Evolutionary conservation across 768 basidiomycete genomes (phyloP).

Genomic region (Amanita pseudoporphyria): DNA sequence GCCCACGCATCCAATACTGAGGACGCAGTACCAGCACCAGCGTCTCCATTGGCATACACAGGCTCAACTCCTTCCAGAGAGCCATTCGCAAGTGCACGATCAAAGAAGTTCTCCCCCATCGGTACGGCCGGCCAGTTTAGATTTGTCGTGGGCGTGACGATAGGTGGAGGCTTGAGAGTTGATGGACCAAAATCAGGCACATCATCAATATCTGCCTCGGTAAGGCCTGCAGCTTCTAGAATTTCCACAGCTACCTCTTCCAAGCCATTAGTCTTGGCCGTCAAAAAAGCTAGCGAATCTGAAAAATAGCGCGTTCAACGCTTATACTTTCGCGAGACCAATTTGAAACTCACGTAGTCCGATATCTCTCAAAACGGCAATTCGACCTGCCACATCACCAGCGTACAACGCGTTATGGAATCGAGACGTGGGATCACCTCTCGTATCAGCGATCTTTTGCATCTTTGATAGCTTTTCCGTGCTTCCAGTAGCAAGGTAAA

Average conservation of each 20-base stretch:
- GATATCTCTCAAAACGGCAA: conserved; percentile 83
- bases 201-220: conserved; percentile 80
- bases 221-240: conserved; percentile 83
- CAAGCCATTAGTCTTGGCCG: conserved; percentile 91
- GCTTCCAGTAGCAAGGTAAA: conserved; percentile 91
- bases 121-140: conserved; percentile 81
- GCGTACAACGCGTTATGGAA: conserved; percentile 98
- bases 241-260: conserved; percentile 87
- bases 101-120: conserved; percentile 87
- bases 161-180: conserved; percentile 64
- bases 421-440: conserved; percentile 95
- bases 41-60: conserved; percentile 64
- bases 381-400: conserved; percentile 78
- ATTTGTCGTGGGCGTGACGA: conserved; percentile 66
- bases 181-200: conserved; percentile 64
- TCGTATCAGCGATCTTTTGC: conserved; percentile 94
- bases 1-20: conserved; percentile 82
- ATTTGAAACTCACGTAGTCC: conserved; percentile 67
- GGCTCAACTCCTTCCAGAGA: conserved; percentile 60
- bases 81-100: conserved; percentile 84
- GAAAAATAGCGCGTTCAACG: neutral
- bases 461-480: conserved; percentile 90
- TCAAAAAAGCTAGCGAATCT: conserved; percentile 96
- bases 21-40: conserved; percentile 44
- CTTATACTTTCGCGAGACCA: neutral